Base-by-base conservation (phyloP, 306 rosid genomes). In the Quercus gilva region DNA sequence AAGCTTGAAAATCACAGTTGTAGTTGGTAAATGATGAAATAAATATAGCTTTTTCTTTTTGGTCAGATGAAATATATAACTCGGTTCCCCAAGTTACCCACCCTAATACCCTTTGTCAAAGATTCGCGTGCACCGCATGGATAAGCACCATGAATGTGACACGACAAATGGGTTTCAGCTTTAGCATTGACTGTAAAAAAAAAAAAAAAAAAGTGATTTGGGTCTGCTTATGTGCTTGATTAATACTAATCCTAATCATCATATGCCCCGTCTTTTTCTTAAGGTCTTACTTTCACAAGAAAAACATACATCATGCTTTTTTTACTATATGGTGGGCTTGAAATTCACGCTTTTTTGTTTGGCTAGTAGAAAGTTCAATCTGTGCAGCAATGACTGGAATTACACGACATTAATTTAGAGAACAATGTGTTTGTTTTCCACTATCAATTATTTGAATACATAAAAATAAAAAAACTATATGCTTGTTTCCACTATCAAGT, bases 91-190 rank as follows among this genome's bases (percentile, higher is more conserved):
- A 69, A 79, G 51, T 71, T 52, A 84, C 52, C 87, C 60, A 85
- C 74, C 77, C 28, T 79, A 61, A 74, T 25, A 11, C 55, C 75
- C 20, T 83, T 88, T 88, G 89, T 88, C 92, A 88, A 90, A 84
- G 88, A 92, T 88, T 87, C 88, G 88, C 80, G 82, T 84, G 94
- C 78, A 64, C 68, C 61, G 80, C 86, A 88, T 84, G 88, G 81
- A 76, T 77, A 53, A 75, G 89, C 86, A 81, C 53, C 67, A 79
- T 86, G 90, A 89, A 79, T 87, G 78, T 84, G 85, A 88, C 83
- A 69, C 78, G 82, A 77, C 87, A 82, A 86, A 67, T 83, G 21
- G 78, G 84, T 74, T 78, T 76, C 85, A 80, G 58, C 87, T 87
- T 89, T 85, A 60, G 79, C 83, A 84, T 86, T 82, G 84, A 84